phyloP scores from a whole-genome alignment of 1,284 basidiomycete species.

The Inonotus obliquus region DNA sequence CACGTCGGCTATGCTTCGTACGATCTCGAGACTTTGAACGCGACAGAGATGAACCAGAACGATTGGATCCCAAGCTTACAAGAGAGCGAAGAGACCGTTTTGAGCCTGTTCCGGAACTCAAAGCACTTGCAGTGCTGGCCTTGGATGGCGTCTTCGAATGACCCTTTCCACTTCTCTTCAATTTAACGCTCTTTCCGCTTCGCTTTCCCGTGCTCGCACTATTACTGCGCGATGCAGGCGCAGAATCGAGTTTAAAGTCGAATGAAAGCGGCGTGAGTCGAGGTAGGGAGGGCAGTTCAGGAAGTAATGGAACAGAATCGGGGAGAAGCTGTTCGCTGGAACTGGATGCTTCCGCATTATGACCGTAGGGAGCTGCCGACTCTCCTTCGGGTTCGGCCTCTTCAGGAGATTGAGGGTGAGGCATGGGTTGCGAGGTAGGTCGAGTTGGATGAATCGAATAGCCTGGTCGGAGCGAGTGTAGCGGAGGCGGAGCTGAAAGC shows the following conservation, averaged over 20 bases:
- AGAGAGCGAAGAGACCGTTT: constrained; percentile 3
- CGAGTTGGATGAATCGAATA: background rate
- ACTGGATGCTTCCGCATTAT: constrained; percentile 3
- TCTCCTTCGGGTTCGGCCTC: background rate
- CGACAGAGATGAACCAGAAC: background rate
- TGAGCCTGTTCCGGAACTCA: background rate
- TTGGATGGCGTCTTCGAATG: constrained; percentile 6
- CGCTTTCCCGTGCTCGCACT: background rate
- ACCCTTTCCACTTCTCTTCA: background rate
- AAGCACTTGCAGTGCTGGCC: background rate
- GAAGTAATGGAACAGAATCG: background rate
- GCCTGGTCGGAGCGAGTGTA: background rate
- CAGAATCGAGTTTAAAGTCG: constrained; percentile 3
- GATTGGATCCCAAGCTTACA: background rate
- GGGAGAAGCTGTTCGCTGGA: constrained; percentile 11
- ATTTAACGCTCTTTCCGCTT: background rate
- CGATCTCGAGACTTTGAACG: constrained; percentile 4
- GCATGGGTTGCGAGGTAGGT: background rate
- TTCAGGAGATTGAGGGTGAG: background rate
- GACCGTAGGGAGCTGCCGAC: background rate
- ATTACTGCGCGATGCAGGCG: background rate
- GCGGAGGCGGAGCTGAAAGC: constrained; percentile 10
- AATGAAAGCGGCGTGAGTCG: constrained; percentile 9
- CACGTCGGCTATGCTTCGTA: constrained; percentile 1
- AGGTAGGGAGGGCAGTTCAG: constrained; percentile 2